Conservation (phyloP, 2,329 filamentous ascomycete species). For the Lachnellula subtilissima region DNA sequence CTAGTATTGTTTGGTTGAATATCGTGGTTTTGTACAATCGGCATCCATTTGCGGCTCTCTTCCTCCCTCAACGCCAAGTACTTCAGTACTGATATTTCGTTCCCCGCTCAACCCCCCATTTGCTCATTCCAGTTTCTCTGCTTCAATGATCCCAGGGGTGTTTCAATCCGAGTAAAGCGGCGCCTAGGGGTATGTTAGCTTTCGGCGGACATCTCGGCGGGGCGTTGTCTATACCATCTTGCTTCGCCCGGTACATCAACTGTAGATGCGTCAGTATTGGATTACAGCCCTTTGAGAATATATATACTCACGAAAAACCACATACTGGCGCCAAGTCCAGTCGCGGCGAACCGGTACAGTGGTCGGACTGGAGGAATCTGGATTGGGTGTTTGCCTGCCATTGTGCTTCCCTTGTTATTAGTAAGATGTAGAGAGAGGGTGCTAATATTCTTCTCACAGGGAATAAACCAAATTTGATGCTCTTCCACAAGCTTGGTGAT, state of each 20-base stretch:
- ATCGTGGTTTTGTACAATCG: background rate
- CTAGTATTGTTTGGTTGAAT: background rate
- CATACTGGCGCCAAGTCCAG: constrained; percentile 88
- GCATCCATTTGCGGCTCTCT: background rate
- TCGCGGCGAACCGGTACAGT: constrained; percentile 81
- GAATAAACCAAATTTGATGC: background rate
- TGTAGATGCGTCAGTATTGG: constrained; percentile 36
- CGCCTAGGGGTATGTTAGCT: constrained; percentile 40
- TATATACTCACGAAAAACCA: constrained; percentile 86
- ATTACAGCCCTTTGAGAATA: background rate
- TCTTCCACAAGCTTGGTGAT: background rate
- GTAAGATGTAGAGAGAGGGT: background rate
- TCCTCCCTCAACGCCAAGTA: background rate
- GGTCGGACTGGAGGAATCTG: constrained; percentile 57
- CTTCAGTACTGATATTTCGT: background rate
- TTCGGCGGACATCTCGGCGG: background rate
- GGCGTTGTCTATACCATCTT: constrained; percentile 61
- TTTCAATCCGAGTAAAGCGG: constrained; percentile 85
- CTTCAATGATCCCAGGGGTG: constrained; percentile 92
- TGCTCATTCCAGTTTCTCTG: background rate
- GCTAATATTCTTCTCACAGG: background rate
- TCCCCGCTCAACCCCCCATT: background rate
- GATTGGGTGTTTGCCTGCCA: constrained; percentile 44
- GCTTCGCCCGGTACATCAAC: constrained; percentile 95
- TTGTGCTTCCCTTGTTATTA: constrained; percentile 15